A percentile compares a stretch with the other conserved stretches of the same genome.
phyloP scores from a whole-genome alignment of 1,284 basidiomycete genomes.

The Ceratobasidium sp. region DNA sequence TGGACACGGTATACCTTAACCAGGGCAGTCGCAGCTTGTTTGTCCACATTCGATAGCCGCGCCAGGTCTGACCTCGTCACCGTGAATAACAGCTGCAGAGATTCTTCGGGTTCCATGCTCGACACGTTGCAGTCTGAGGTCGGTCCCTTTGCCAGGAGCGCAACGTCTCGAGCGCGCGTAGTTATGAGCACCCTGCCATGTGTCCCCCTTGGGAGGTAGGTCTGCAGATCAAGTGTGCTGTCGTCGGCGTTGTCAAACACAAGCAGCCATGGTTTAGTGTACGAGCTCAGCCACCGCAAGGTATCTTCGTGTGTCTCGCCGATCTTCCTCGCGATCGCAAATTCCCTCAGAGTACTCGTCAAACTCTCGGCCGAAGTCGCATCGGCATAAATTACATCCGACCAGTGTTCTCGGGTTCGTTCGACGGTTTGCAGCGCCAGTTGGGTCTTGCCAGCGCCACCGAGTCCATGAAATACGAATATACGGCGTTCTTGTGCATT shows the following conservation, averaged over 20 bases:
- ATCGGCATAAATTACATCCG: slow-evolving; percentile 31
- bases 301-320: slow-evolving; percentile 17
- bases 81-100: background rate
- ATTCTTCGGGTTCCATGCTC: slow-evolving; percentile 23
- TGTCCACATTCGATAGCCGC: background rate
- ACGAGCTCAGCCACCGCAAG: slow-evolving; percentile 17
- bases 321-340: background rate
- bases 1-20: background rate
- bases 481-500: background rate
- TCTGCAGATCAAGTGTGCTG: background rate
- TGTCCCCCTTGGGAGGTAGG: slow-evolving; percentile 13
- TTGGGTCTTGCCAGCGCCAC: too few species aligned
- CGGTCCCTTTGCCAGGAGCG: background rate
- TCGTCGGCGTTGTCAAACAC: slow-evolving; percentile 45
- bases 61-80: background rate
- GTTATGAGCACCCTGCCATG: slow-evolving; percentile 27
- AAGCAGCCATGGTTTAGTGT: slow-evolving; percentile 20
- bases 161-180: slow-evolving; percentile 19
- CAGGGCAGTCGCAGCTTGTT: background rate
- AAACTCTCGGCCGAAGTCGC: slow-evolving; percentile 18
- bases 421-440: background rate
- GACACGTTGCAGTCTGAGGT: slow-evolving; percentile 18
- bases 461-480: slow-evolving; percentile 37
- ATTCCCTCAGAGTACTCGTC: background rate
- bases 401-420: slow-evolving; percentile 6